These are phyloP conservation scores for Colletotrichum liaoningense DNA, from an alignment of 2,329 filamentous ascomycete species.

Conservation along the genomic window DNA sequence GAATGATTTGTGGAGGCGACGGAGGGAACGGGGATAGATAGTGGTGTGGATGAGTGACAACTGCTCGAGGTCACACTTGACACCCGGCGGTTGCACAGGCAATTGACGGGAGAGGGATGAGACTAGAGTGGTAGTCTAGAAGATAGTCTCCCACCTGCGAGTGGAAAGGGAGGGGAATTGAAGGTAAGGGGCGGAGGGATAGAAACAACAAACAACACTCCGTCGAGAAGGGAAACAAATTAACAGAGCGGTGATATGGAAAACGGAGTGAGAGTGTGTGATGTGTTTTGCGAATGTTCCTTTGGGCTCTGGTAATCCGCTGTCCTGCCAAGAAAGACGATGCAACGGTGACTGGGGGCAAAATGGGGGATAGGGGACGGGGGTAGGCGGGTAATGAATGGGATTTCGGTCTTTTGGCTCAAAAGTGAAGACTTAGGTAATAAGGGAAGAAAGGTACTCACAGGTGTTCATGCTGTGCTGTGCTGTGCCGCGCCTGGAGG, in stretches of 20 bases:
- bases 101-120: not conserved
- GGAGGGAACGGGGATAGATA: not conserved
- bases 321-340: not conserved
- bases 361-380: not conserved
- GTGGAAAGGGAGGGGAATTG: not conserved
- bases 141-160: not conserved
- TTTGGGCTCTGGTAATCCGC: not conserved
- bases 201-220: not conserved
- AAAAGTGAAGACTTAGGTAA: not conserved
- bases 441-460: conserved; percentile 13
- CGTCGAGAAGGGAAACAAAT: not conserved
- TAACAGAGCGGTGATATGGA: not conserved
- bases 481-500: not conserved
- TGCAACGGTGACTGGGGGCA: conserved; percentile 5
- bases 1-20: conserved; percentile 18
- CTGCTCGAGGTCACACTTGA: not conserved
- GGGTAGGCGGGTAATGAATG: conserved; percentile 8
- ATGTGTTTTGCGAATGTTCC: not conserved
- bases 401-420: not conserved
- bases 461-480: conserved; percentile 30
- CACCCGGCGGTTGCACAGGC: not conserved
- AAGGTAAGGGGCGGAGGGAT: not conserved
- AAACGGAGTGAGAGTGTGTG: not conserved
- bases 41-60: not conserved
- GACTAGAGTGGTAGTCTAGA: conserved; percentile 1